phyloP scores from a whole-genome alignment of 352 stramenopile species.

The Globisporangium abappressorium region DNA sequence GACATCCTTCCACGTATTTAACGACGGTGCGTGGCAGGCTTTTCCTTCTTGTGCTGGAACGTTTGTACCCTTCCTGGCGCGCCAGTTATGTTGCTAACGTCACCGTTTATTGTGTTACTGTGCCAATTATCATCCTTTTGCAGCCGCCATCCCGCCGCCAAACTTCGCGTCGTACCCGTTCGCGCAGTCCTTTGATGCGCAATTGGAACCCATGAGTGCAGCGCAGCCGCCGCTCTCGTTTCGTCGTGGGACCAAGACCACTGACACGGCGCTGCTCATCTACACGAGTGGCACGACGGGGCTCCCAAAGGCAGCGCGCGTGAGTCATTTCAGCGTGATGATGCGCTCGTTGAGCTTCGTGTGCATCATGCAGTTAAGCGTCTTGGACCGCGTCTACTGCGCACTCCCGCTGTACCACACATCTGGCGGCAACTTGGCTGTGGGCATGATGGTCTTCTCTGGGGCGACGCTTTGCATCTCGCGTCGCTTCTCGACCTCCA shows the following conservation, averaged over 20 bases:
- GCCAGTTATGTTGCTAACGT: not conserved
- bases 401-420: conserved; percentile 85
- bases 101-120: not conserved
- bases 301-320: conserved; percentile 71
- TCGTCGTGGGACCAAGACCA: conserved; percentile 38
- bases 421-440: conserved; percentile 72
- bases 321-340: conserved; percentile 76
- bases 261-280: conserved; percentile 72
- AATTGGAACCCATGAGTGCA: conserved; percentile 28
- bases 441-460: conserved; percentile 78
- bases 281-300: conserved; percentile 86
- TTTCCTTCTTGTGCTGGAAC: not conserved
- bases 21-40: conserved; percentile 30
- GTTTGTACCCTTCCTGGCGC: not conserved
- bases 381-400: conserved; percentile 74
- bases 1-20: conserved; percentile 52
- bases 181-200: conserved; percentile 42
- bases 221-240: conserved; percentile 26
- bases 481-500: conserved; percentile 65
- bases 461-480: conserved; percentile 76
- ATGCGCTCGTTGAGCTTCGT: conserved; percentile 55
- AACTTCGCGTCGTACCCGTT: conserved; percentile 21
- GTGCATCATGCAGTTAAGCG: conserved; percentile 43
- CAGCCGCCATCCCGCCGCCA: conserved; percentile 21
- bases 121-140: not conserved